Evolutionary conservation across 257 asterid genomes (phyloP).

Genomic region (Primulina tabacum): DNA sequence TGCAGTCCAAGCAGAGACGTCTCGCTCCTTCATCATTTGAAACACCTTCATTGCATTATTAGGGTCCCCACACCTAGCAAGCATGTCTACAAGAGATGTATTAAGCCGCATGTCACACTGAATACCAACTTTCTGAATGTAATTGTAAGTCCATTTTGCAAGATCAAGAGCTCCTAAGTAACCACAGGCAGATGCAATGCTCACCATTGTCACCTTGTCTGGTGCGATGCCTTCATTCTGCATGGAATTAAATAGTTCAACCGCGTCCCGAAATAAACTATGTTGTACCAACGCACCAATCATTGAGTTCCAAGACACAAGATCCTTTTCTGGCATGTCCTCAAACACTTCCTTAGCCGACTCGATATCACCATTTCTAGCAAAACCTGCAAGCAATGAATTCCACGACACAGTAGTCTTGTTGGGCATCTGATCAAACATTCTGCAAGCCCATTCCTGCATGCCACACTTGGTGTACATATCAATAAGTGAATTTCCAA

Average conservation of each 20-base stretch:
- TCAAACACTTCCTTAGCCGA: slow-evolving; percentile 33
- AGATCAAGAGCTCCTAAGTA: slow-evolving; percentile 50
- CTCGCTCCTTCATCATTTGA: slow-evolving; percentile 33
- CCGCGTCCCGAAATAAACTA: slow-evolving; percentile 41
- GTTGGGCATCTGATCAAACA: slow-evolving; percentile 45
- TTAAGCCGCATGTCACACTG: slow-evolving; percentile 23
- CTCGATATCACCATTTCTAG: slow-evolving; percentile 45
- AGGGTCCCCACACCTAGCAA: slow-evolving; percentile 52
- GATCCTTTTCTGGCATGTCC: slow-evolving; percentile 45
- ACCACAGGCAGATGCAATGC: slow-evolving; percentile 60
- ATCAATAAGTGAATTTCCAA: slow-evolving; percentile 51
- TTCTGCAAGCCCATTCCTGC: slow-evolving; percentile 42
- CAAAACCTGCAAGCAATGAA: slow-evolving; percentile 48
- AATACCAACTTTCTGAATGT: slow-evolving; percentile 26
- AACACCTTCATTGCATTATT: slow-evolving; percentile 42
- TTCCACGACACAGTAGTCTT: slow-evolving; percentile 55
- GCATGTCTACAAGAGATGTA: slow-evolving; percentile 50
- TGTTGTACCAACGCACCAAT: slow-evolving; percentile 43
- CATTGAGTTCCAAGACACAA: slow-evolving; percentile 60
- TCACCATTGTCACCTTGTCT: slow-evolving; percentile 53
- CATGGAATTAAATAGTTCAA: slow-evolving; percentile 45
- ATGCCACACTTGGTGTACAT: slow-evolving; percentile 46
- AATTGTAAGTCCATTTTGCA: slow-evolving; percentile 50
- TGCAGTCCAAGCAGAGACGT: slow-evolving; percentile 43
- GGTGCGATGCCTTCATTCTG: slow-evolving; percentile 40